Conservation (phyloP, 371 early-diverging fungal species). For the Apophysomyces sp. region DNA sequence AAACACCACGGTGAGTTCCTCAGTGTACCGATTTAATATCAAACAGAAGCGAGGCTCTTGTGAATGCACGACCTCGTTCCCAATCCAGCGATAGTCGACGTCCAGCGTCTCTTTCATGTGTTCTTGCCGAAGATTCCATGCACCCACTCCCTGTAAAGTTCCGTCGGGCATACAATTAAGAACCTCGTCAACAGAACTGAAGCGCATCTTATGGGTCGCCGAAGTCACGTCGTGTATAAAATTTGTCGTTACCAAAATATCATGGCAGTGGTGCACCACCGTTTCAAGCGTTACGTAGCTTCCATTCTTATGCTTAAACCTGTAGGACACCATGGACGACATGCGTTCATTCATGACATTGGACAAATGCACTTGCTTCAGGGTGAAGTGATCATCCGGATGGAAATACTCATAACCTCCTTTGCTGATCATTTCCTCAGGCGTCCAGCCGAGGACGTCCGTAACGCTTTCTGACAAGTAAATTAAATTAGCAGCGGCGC, state of each 20-base stretch:
- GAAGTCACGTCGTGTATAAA: slow-evolving; percentile 17
- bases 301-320: slow-evolving; percentile 36
- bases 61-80: slow-evolving; percentile 9
- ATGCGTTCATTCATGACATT: slow-evolving; percentile 51
- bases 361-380: slow-evolving; percentile 35
- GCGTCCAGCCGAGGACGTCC: slow-evolving; percentile 47
- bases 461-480: slow-evolving; percentile 54
- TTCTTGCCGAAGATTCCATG: slow-evolving; percentile 32
- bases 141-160: slow-evolving; percentile 19
- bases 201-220: slow-evolving; percentile 19
- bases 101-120: slow-evolving; percentile 11
- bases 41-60: slow-evolving; percentile 31
- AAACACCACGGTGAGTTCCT: slow-evolving; percentile 26
- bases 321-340: slow-evolving; percentile 28
- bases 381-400: slow-evolving; percentile 36
- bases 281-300: slow-evolving; percentile 27
- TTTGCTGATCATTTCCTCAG: slow-evolving; percentile 50
- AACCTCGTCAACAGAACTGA: slow-evolving; percentile 32
- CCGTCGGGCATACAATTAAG: slow-evolving; percentile 20
- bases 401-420: slow-evolving; percentile 48
- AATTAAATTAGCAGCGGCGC: slow-evolving; percentile 39
- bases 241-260: slow-evolving; percentile 24
- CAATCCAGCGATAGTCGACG: slow-evolving; percentile 20
- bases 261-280: slow-evolving; percentile 39
- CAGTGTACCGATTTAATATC: slow-evolving; percentile 39